phyloP scores from a whole-genome alignment of 1,139 yeast species.

The Pichia kudriavzevii region DNA sequence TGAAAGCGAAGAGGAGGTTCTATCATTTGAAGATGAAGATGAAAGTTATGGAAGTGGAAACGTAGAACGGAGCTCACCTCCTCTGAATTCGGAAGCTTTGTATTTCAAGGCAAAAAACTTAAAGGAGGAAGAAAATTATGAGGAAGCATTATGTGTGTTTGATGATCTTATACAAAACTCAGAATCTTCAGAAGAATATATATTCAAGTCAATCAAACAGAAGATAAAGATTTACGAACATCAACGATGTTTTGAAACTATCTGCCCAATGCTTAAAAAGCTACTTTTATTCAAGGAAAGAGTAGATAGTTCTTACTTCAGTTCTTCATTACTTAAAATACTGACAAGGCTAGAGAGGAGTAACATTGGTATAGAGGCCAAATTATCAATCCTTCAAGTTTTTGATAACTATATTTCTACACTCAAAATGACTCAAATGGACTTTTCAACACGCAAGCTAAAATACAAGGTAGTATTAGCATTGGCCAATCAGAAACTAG shows the following conservation, averaged over 20 bases:
- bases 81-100: conserved; percentile 20
- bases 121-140: conserved; percentile 47
- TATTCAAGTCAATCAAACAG: conserved; percentile 62
- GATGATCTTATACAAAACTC: conserved; percentile 29
- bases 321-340: conserved; percentile 53
- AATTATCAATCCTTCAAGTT: neutral
- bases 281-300: conserved; percentile 28
- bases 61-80: conserved; percentile 12
- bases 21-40: conserved; percentile 27
- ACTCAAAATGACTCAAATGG: conserved; percentile 2
- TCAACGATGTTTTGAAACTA: conserved; percentile 30
- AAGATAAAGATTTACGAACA: conserved; percentile 47
- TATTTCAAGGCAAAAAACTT: conserved; percentile 27
- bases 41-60: conserved; percentile 25
- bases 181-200: conserved; percentile 30
- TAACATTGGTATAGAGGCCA: conserved; percentile 1
- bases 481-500: conserved; percentile 41
- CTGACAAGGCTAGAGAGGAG: conserved; percentile 37
- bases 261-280: conserved; percentile 28
- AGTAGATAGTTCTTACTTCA: conserved; percentile 43
- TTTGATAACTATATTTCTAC: neutral
- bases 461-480: conserved; percentile 51
- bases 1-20: conserved; percentile 27
- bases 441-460: conserved; percentile 41
- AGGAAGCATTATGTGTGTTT: conserved; percentile 40